Evolutionary conservation across 768 basidiomycete genomes (phyloP), one percentile per base, ranked within the genome.

Genomic region (Mycena floridula): DNA sequence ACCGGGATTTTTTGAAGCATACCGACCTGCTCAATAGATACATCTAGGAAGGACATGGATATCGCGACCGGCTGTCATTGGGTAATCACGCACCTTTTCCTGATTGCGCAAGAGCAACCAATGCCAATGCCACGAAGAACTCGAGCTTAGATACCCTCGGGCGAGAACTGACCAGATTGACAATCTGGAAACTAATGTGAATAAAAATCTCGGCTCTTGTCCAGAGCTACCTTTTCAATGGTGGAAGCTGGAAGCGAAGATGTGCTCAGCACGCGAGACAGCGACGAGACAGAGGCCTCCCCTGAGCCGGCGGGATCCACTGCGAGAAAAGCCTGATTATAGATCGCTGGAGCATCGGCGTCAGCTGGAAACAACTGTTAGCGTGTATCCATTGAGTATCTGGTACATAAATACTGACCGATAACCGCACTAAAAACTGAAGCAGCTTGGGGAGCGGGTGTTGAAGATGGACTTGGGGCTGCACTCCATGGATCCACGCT

Each of bases 111-210:
- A 95, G 68, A 2, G 89, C 89, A 37, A 89, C 89, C 12, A 97
- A 72, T 9, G 89, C 90, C 21, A 97, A 64, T 8, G 91, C 89
- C 9, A 94, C 88, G 59, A 88, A 94, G 69, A 95, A 94, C 58
- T 97, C 93, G 45, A 85, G 79, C 52, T 81, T 89, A 7, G 89
- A 89, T 27, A 97, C 85, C 41, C 83, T 74, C 36, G 87, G 74
- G 47, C 76, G 76, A 25, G 84, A 82, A 63, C 87, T 89, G 42
- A 92, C 90, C 18, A 94, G 71, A 62, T 87, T 91, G 45, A 96
- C 85, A 54, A 97, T 94, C 91, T 94, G 51, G n/a, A 28, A 37
- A 25, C 22, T 21, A 21, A 44, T 23, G 26, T 27, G 40, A 47
- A 44, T 27, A 28, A 23, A n/a, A 9, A 51, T 30, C 67, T 47